Conservation (phyloP, 345 rosid species). For the Euphorbia lathyris region DNA sequence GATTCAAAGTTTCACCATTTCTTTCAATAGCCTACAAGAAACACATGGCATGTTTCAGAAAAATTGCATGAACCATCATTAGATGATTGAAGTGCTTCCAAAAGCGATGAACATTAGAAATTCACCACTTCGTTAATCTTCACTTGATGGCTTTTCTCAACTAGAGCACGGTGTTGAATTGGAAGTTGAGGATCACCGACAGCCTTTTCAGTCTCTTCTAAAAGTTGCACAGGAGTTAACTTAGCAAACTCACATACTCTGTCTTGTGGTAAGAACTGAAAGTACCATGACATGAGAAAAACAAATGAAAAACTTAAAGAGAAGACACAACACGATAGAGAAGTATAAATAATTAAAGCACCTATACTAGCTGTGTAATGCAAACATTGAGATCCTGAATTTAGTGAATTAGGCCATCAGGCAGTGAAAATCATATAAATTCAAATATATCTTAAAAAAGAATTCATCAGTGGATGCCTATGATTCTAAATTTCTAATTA, state of each 20-base stretch:
- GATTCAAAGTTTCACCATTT: conserved; percentile 73
- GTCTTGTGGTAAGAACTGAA: conserved; percentile 84
- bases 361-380: not conserved
- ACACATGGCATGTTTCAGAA: conserved; percentile 7
- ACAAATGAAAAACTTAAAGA: not conserved
- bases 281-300: conserved; percentile 6
- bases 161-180: conserved; percentile 63
- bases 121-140: conserved; percentile 62
- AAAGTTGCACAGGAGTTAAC: conserved; percentile 82
- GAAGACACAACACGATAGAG: not conserved
- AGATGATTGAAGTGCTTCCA: conserved; percentile 2
- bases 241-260: conserved; percentile 96
- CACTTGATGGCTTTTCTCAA: conserved; percentile 71
- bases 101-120: conserved; percentile 1
- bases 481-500: not conserved
- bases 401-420: not conserved
- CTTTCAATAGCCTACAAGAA: conserved; percentile 55
- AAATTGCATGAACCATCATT: conserved; percentile 3
- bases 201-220: conserved; percentile 96
- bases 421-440: not conserved
- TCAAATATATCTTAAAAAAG: not conserved
- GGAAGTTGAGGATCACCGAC: conserved; percentile 95
- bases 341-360: not conserved
- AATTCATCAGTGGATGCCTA: not conserved
- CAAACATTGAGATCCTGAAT: not conserved